Percentiles rank a stretch among this genome's conserved stretches.
Evolutionary conservation across 2,329 filamentous ascomycete species (phyloP).

Genomic region (Clonostachys rhizophaga): DNA sequence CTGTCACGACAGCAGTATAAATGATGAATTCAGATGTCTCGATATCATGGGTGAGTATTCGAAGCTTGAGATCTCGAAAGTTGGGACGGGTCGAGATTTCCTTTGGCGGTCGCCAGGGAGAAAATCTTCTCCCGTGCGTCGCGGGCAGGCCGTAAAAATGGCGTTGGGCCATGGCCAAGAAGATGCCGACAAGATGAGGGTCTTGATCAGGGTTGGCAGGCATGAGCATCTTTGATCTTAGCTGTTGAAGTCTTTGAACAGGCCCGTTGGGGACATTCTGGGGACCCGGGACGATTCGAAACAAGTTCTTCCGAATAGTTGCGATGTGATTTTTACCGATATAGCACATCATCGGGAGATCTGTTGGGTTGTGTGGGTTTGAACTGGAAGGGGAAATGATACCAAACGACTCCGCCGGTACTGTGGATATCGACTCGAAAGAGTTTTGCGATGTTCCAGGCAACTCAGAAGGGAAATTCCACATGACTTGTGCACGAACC

Average conservation of each 20-base stretch:
- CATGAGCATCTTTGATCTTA: slow-evolving; percentile 39
- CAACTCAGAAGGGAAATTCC: slow-evolving; percentile 27
- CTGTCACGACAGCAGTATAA: slow-evolving; percentile 44
- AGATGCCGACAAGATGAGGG: slow-evolving; percentile 43
- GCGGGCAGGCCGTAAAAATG: slow-evolving; percentile 35
- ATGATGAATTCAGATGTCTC: slow-evolving; percentile 44
- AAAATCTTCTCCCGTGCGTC: slow-evolving; percentile 1
- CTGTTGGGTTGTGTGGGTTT: slow-evolving; percentile 10
- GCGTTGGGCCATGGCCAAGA: slow-evolving; percentile 53
- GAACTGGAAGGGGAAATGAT: slow-evolving; percentile 10
- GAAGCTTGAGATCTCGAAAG: slow-evolving; percentile 43
- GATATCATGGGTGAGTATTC: slow-evolving; percentile 45
- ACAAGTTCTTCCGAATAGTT: slow-evolving; percentile 39
- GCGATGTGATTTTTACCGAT: slow-evolving; percentile 41
- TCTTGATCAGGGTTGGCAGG: slow-evolving; percentile 46
- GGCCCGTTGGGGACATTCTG: slow-evolving; percentile 34
- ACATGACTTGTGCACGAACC: slow-evolving; percentile 44
- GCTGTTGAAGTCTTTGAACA: slow-evolving; percentile 38
- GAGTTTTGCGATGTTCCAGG: slow-evolving; percentile 9
- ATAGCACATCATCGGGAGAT: slow-evolving; percentile 35
- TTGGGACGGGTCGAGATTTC: slow-evolving; percentile 10
- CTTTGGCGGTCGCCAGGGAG: slow-evolving; percentile 7
- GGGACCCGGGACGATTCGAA: slow-evolving; percentile 36
- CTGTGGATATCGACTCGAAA: slow-evolving; percentile 29
- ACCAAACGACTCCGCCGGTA: slow-evolving; percentile 20